phyloP scores from a whole-genome alignment of 257 asterid species.

The Solanum etuberosum region DNA sequence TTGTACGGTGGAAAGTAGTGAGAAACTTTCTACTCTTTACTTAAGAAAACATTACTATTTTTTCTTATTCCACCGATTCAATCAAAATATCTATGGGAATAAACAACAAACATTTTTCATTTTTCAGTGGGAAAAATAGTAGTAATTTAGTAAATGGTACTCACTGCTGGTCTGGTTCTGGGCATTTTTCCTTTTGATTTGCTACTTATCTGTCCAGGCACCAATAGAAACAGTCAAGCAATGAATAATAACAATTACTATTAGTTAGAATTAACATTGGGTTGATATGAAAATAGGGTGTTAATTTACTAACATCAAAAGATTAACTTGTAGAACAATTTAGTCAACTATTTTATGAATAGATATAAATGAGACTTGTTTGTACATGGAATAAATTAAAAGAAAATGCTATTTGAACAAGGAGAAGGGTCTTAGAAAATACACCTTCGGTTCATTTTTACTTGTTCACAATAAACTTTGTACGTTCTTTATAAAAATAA shows the following conservation, averaged over 20 bases:
- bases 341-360: neutral
- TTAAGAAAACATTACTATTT: neutral
- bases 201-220: constrained; percentile 3
- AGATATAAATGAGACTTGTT: neutral
- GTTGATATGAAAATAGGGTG: neutral
- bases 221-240: neutral
- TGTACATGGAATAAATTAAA: neutral
- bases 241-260: neutral
- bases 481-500: neutral
- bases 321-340: neutral
- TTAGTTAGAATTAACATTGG: neutral
- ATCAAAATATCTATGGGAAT: neutral
- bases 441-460: neutral
- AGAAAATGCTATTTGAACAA: neutral
- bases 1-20: neutral
- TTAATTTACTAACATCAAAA: neutral
- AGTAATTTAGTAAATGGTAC: neutral
- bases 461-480: neutral
- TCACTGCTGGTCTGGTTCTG: constrained; percentile 39
- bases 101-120: neutral
- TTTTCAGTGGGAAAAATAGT: neutral
- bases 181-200: constrained; percentile 22
- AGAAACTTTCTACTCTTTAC: neutral
- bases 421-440: neutral
- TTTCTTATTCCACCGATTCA: neutral